A percentile compares a stretch with the other conserved stretches of the same genome.
phyloP scores from a whole-genome alignment of 169 alveolate genomes.

The Cryptosporidium sp. region DNA sequence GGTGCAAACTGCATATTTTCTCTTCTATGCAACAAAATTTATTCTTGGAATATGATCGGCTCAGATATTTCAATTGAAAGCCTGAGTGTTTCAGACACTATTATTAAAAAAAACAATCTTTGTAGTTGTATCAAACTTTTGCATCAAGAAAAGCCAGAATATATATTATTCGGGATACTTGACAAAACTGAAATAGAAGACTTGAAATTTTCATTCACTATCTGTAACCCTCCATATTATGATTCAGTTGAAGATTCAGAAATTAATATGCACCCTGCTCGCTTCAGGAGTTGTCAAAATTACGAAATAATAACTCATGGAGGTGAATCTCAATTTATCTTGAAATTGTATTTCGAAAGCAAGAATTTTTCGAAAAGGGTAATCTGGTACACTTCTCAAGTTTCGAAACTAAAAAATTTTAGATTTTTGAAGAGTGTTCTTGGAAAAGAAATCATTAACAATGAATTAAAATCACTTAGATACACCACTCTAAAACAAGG shows the following conservation, averaged over 20 bases:
- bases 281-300: slow-evolving; percentile 51
- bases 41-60: slow-evolving; percentile 80
- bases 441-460: slow-evolving; percentile 25
- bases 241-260: slow-evolving; percentile 14
- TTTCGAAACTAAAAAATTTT: slow-evolving; percentile 74
- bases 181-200: slow-evolving; percentile 18
- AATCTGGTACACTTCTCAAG: slow-evolving; percentile 81
- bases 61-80: slow-evolving; percentile 77
- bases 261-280: slow-evolving; percentile 55
- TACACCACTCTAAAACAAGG: slow-evolving; percentile 53
- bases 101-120: slow-evolving; percentile 59
- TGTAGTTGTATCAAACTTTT: slow-evolving; percentile 48
- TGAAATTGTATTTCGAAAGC: slow-evolving; percentile 75
- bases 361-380: slow-evolving; percentile 38
- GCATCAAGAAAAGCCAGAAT: slow-evolving; percentile 45
- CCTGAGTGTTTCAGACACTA: slow-evolving; percentile 59
- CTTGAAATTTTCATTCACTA: slow-evolving; percentile 54
- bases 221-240: slow-evolving; percentile 82
- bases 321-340: slow-evolving; percentile 78
- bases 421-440: slow-evolving; percentile 13
- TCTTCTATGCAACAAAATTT: slow-evolving; percentile 75
- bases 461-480: slow-evolving; percentile 17
- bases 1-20: slow-evolving; percentile 82
- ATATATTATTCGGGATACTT: slow-evolving; percentile 66
- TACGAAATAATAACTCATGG: slow-evolving; percentile 78